Evolutionary conservation across 805 yeast species (phyloP), one percentile per base, ranked within the genome.

Genomic region (Debaryomyces tyrocola): DNA sequence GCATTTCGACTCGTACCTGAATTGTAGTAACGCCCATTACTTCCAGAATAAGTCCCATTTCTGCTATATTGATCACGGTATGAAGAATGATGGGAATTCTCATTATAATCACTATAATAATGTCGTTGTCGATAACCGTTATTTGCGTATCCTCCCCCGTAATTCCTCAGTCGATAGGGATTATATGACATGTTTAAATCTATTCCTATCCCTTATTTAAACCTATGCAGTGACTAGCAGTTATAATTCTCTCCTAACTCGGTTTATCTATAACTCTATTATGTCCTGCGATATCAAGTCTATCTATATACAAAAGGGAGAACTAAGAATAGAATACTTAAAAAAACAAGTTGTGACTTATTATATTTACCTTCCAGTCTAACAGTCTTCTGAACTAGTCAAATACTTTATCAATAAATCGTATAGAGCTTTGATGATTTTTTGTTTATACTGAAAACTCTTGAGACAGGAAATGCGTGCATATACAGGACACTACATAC

Each of bases 121-220:
- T 38, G 18, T n/a, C 17, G n/a, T 11, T 33, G 27, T 34, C 36
- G 33, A 8, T 37, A 40, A 10, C 37, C 37, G 18, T 34, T 38
- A 27, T 48, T 45, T 20, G 33, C n/a, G 21, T 41, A 44, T 6
- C 45, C 45, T 5, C 43, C 45, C 18, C 33, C 33, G 33, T 40
- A 40, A 35, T 33, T 24, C 20, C 51, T 48, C 24, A 34, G 31
- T 40, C 44, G 36, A 38, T 44, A 41, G 17, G 40, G 41, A 37
- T 44, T 44, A 41, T 47, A 43, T 35, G 51, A 48, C 45, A 37
- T 39, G 12, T 10, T 39, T n/a, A n/a, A 24, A 24, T 4, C 27
- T 24, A 24, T 24, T 24, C 27, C 4, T 2, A 9, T 24, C 27
- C 27, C 27, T 24, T 9, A 9, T 24, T 24, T 24, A 24, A 24